These are phyloP conservation scores for Panaeolus papilionaceus DNA, from an alignment of 768 basidiomycete genomes.

Conservation along the genomic window DNA sequence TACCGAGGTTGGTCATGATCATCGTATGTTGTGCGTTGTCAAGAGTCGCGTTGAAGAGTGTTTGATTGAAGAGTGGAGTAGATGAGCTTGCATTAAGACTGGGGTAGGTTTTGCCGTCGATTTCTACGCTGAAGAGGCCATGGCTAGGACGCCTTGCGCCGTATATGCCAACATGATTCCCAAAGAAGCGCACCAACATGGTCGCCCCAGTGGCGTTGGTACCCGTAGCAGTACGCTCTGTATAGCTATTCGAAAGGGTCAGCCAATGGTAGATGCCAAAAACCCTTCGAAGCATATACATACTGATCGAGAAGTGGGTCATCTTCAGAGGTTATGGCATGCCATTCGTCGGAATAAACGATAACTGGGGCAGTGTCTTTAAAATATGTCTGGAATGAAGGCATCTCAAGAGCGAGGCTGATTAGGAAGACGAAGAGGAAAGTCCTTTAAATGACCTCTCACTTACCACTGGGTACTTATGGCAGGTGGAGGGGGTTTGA, in stretches of 20 bases:
- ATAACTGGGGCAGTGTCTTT: slow-evolving; percentile 37
- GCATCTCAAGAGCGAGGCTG: slow-evolving; percentile 25
- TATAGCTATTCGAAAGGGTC: neutral
- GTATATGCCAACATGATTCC: slow-evolving; percentile 30
- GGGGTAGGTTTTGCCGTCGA: slow-evolving; percentile 22
- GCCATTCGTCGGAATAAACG: slow-evolving; percentile 34
- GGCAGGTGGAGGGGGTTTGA: neutral
- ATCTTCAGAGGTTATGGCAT: slow-evolving; percentile 25
- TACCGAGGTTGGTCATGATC: slow-evolving; percentile 23
- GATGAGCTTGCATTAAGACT: slow-evolving; percentile 18
- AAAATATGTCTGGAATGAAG: slow-evolving; percentile 31
- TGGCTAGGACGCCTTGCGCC: slow-evolving; percentile 30
- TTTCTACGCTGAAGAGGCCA: slow-evolving; percentile 23
- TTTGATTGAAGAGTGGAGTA: slow-evolving; percentile 22
- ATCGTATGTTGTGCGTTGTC: slow-evolving; percentile 25
- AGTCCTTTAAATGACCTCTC: neutral
- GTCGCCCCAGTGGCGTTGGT: slow-evolving; percentile 39
- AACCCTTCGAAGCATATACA: slow-evolving; percentile 4
- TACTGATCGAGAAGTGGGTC: slow-evolving; percentile 26
- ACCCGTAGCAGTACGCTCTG: slow-evolving; percentile 38
- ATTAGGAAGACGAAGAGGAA: neutral
- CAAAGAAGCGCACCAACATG: slow-evolving; percentile 4
- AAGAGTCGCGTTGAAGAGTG: slow-evolving; percentile 21
- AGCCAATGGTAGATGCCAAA: neutral
- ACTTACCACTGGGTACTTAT: neutral